Percentiles rank a stretch among this genome's conserved stretches.
Evolutionary conservation across 108 stramenopile species (phyloP).

Genomic region (Cyclotella distinguenda): DNA sequence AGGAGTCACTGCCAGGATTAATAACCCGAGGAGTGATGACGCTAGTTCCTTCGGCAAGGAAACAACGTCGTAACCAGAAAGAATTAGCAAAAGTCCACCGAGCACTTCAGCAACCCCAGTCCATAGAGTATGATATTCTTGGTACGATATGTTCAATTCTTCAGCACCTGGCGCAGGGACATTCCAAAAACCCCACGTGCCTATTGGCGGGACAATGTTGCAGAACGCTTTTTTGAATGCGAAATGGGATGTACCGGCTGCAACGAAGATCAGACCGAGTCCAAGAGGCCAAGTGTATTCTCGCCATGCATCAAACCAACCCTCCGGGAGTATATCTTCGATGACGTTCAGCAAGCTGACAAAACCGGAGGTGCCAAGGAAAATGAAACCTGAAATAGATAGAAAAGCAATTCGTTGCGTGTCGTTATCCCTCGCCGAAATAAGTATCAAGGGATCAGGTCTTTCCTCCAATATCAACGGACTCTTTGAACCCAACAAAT

Average conservation of each 20-base stretch:
- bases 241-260: constrained; percentile 83
- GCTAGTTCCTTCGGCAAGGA: constrained; percentile 45
- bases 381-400: constrained; percentile 45
- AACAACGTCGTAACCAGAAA: constrained; percentile 32
- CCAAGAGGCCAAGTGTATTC: constrained; percentile 68
- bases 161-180: constrained; percentile 75
- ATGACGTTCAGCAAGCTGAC: constrained; percentile 45
- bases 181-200: constrained; percentile 88
- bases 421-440: constrained; percentile 52
- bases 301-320: constrained; percentile 61
- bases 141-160: constrained; percentile 61
- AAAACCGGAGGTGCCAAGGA: constrained; percentile 48
- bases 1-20: constrained; percentile 78
- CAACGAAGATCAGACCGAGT: constrained; percentile 68
- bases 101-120: constrained; percentile 78
- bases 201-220: constrained; percentile 78
- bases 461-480: constrained; percentile 16
- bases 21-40: constrained; percentile 56
- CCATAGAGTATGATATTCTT: constrained; percentile 84
- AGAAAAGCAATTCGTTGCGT: constrained; percentile 51
- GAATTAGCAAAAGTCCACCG: constrained; percentile 61
- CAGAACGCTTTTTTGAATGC: constrained; percentile 63
- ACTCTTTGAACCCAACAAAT: constrained; percentile 1
- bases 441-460: constrained; percentile 69
- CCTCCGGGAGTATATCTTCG: constrained; percentile 55